These are phyloP conservation scores for Casuarina equisetifolia DNA, from an alignment of 306 rosid species.

Conservation along the genomic window DNA sequence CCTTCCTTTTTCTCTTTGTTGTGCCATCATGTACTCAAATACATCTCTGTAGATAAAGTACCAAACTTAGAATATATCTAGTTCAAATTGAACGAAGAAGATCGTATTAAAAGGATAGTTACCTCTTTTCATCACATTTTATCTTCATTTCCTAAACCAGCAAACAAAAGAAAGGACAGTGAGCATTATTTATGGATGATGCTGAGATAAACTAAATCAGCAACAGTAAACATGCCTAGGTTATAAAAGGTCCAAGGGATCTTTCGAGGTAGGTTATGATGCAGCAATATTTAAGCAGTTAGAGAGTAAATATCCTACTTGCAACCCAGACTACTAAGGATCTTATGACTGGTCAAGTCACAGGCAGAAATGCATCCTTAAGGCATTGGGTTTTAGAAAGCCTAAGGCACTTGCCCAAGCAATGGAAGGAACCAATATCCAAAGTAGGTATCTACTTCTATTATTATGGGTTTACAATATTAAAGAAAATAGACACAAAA, in stretches of 20 bases:
- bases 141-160: conserved; percentile 87
- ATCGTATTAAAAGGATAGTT: conserved; percentile 9
- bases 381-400: not conserved
- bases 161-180: conserved; percentile 28
- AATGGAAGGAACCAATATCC: too few relatives aligned
- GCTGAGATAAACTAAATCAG: conserved; percentile 16
- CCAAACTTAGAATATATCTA: conserved; percentile 39
- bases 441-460: too few relatives aligned
- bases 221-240: conserved; percentile 8
- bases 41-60: conserved; percentile 61
- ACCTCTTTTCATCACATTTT: conserved; percentile 90
- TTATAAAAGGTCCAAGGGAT: conserved; percentile 14
- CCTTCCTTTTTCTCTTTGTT: conserved; percentile 75
- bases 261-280: conserved; percentile 12
- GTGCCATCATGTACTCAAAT: conserved; percentile 64
- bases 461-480: not conserved
- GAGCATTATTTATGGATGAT: conserved; percentile 23
- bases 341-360: not conserved
- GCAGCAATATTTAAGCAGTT: not conserved
- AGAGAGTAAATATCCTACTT: not conserved
- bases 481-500: not conserved
- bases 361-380: not conserved
- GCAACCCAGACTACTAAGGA: not conserved
- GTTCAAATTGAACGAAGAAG: conserved; percentile 21
- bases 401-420: not conserved